phyloP scores from a whole-genome alignment of 495 filamentous ascomycete genomes.

The Hypoxylon fuscum region DNA sequence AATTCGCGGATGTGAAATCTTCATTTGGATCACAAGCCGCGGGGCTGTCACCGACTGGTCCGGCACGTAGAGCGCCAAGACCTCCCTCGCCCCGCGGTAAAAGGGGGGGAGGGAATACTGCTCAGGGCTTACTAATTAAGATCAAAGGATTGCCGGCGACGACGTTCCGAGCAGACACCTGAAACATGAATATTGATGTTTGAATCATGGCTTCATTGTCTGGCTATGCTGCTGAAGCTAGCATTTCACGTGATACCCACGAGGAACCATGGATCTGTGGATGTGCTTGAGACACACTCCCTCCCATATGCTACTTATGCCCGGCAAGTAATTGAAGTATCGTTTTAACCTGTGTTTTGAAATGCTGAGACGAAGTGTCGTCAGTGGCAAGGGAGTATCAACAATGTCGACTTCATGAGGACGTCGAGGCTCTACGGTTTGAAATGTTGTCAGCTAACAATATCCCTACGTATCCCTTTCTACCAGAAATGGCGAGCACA shows the following conservation, averaged over 20 bases:
- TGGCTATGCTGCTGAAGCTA: not conserved
- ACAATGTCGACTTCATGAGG: not conserved
- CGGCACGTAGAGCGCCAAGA: not conserved
- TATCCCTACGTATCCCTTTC: not conserved
- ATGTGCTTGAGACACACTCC: not conserved
- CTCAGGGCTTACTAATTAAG: slow-evolving; percentile 26
- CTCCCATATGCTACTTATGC: too few species aligned
- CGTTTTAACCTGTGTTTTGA: not conserved
- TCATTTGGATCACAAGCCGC: slow-evolving; percentile 14
- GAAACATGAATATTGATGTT: slow-evolving; percentile 30
- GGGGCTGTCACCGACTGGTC: slow-evolving; percentile 4
- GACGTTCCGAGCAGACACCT: slow-evolving; percentile 29
- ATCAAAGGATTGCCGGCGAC: slow-evolving; percentile 36
- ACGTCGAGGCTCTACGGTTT: not conserved
- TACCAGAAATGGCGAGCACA: not conserved
- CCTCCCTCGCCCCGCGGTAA: slow-evolving; percentile 5
- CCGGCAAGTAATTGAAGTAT: too few species aligned
- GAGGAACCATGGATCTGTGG: slow-evolving; percentile 6
- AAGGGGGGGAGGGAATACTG: slow-evolving; percentile 18
- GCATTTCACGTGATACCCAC: slow-evolving; percentile 15
- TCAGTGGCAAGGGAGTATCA: not conserved
- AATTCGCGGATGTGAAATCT: slow-evolving; percentile 19
- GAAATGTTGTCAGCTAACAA: not conserved
- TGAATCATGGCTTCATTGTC: slow-evolving; percentile 15
- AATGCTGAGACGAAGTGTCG: not conserved